Evolutionary conservation across 2,329 filamentous ascomycete genomes (phyloP), one percentile per base, ranked within the genome.

Genomic region (Xylaria sp.): DNA sequence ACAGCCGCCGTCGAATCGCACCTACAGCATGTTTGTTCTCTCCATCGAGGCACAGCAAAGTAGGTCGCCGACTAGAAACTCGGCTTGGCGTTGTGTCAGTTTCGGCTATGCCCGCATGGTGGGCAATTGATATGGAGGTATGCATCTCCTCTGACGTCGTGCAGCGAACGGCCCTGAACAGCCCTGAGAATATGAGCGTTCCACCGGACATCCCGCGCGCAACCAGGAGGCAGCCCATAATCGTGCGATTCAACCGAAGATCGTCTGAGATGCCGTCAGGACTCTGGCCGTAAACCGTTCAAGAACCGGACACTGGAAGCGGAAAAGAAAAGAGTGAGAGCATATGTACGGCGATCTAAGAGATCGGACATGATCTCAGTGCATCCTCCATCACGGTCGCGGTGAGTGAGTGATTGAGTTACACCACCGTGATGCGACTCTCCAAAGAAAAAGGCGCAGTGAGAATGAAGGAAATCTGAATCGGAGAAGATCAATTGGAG

Each of bases 11-110:
- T 53, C 51, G 48, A 37, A 39, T 30, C 23, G 23, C 5, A 30
- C 23, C 19, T 30, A 55, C 47, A 47, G 35, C 7, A 34, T 57
- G 63, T 61, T 61, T 63, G 61, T 47, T 13, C 42, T 39, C 44
- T 52, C 30, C 42, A 53, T 48, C 42, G 59, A 50, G 47, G 57
- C 55, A 59, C 57, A 57, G 30, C 48, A 44, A 35, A 49, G 55
- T 52, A 57, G 58, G 55, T 60, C 60, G 52, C 44, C 9, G 57
- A 47, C 42, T 37, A 37, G 55, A 50, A 54, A 50, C 34, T 52
- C 52, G 37, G 49, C 55, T 53, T 54, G 19, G 42, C 23, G 49
- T 30, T 54, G 48, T 56, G 44, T 18, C 42, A 54, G 52, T 58
- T 37, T 51, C 58, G 54, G 54, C 54, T 39, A 35, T n/a, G 53